Evolutionary conservation across 768 basidiomycete genomes (phyloP), one percentile per base, ranked within the genome.

Genomic region (Lyophyllum decastes): DNA sequence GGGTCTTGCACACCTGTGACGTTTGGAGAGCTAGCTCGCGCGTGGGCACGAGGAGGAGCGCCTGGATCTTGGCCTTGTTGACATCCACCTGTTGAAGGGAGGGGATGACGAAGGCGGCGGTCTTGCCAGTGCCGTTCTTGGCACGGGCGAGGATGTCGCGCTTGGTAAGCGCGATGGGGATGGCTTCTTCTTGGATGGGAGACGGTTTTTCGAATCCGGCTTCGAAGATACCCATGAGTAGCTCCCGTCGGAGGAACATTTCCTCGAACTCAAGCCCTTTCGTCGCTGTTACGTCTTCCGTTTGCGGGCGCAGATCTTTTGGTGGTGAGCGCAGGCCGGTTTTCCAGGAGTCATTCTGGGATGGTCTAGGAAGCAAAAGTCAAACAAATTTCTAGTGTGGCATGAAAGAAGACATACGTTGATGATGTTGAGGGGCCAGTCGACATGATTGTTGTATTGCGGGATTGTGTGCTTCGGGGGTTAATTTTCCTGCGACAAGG

Each of bases 221-320:
- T 77, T 98, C 95, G 67, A 95, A 99, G 73, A 98, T 97, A 68
- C 96, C 96, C 96, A 99, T 98, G 72, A 99, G 86, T 60, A 99
- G 87, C 76, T 98, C 96, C 64, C 96, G 86, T 55, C 90, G 86
- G 69, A 96, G 82, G 73, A 78, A 85, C 87, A 95, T 92, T 70
- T 95, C 94, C 77, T 99, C 97, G 63, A 97, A 99, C 70, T 98
- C 95, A 66, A 87, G 81, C 60, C 96, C 96, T 74, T 94, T 92
- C 25, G 94, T 96, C 3, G 88, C 88, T 25, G 89, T 92, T 57
- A 99, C 96, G 78, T 99, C 96, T 77, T 95, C 94, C 27, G 96
- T 99, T 72, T 98, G 96, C 7, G 96, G 96, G 54, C 96, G 87
- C 58, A 80, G 65, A 76, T 99, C 95, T 84, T 92, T 95, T 80